phyloP scores from a whole-genome alignment of 2,329 filamentous ascomycete species.

The Colletotrichum noveboracense region DNA sequence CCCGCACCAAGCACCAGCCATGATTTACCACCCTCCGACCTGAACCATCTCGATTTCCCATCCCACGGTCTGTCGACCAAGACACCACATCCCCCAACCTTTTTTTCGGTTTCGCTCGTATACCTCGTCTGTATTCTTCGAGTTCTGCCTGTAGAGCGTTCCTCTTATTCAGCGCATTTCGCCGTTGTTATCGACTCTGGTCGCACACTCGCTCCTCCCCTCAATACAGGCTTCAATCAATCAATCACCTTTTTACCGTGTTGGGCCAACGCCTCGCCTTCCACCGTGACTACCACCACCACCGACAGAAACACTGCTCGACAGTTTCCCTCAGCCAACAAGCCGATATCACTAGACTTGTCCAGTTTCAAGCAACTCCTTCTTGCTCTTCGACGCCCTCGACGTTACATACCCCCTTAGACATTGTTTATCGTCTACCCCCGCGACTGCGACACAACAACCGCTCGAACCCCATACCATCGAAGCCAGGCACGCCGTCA shows the following conservation, averaged over 20 bases:
- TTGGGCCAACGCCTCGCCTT: neutral
- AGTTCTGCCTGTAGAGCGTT: neutral
- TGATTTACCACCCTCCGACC: neutral
- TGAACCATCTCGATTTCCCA: neutral
- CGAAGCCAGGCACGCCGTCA: conserved; percentile 23
- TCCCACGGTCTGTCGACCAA: neutral
- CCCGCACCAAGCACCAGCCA: neutral
- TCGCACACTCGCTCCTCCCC: conserved; percentile 1
- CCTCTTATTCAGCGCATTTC: neutral
- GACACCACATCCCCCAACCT: neutral
- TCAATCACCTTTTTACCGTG: neutral
- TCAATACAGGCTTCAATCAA: neutral
- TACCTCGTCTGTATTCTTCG: conserved; percentile 13
- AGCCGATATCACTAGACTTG: neutral
- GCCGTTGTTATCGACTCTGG: neutral
- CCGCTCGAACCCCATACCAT: neutral
- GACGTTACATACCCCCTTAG: neutral
- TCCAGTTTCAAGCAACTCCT: neutral
- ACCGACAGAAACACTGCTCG: neutral
- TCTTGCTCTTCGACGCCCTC: neutral
- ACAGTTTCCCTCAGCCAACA: neutral
- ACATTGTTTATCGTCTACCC: neutral
- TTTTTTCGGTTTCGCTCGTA: conserved; percentile 6
- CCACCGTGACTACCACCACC: neutral
- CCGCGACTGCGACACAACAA: neutral